Evolutionary conservation across 148 eudicot species (phyloP).

Genomic region (Camellia sinensis): DNA sequence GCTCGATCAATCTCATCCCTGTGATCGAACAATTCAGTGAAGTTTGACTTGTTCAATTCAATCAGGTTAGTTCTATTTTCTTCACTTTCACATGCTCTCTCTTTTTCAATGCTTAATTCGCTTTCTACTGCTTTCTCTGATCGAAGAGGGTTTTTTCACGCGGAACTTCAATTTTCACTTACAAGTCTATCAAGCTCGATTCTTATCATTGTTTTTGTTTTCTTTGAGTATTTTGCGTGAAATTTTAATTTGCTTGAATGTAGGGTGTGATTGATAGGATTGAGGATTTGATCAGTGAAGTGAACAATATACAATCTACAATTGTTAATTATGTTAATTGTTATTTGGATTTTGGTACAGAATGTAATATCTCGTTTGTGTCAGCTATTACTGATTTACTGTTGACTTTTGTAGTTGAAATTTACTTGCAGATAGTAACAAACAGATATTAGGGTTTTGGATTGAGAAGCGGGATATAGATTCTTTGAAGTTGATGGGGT

Average conservation of each 20-base stretch:
- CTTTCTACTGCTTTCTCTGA: neutral
- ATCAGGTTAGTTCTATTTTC: constrained; percentile 10
- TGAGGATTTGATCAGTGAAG: neutral
- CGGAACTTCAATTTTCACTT: neutral
- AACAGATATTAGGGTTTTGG: constrained; percentile 26
- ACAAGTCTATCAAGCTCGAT: neutral
- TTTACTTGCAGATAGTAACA: neutral
- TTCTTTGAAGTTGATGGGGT: constrained; percentile 14
- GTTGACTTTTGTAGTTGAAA: neutral
- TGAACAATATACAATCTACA: neutral
- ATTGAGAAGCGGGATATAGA: constrained; percentile 7
- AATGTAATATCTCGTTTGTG: constrained; percentile 15
- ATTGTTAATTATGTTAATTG: neutral
- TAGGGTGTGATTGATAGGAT: neutral
- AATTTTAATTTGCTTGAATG: constrained; percentile 7
- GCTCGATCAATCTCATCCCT: neutral
- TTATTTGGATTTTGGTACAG: constrained; percentile 25
- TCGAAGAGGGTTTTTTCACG: neutral
- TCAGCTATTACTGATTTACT: neutral
- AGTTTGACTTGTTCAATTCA: neutral
- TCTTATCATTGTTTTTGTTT: neutral
- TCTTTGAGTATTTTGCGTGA: neutral
- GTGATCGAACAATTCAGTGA: neutral
- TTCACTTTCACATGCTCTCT: neutral
- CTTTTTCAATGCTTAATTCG: neutral